Evolutionary conservation across 2,329 filamentous ascomycete species (phyloP).

Genomic region (Colletotrichum lupini): DNA sequence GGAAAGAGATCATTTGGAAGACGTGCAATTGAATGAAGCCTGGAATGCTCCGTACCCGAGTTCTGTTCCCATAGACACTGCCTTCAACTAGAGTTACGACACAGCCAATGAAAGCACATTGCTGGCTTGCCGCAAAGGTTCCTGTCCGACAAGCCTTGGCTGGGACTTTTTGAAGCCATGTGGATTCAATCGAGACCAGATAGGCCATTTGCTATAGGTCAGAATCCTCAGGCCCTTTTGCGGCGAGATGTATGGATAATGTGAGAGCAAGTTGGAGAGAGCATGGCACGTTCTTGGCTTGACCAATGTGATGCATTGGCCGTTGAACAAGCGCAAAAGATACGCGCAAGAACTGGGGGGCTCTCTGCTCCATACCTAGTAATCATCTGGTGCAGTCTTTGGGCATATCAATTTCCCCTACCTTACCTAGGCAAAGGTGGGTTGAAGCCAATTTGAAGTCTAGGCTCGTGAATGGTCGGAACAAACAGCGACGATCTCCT

Average conservation of each 20-base stretch:
- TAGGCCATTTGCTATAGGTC: neutral
- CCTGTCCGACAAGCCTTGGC: conserved; percentile 10
- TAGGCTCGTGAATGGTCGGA: neutral
- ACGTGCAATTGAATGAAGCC: neutral
- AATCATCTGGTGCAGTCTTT: neutral
- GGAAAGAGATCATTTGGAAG: neutral
- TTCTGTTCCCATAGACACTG: neutral
- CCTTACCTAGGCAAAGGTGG: neutral
- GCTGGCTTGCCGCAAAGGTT: conserved; percentile 9
- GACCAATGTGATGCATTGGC: neutral
- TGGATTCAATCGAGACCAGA: neutral
- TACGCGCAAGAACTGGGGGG: neutral
- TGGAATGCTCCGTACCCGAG: too few relatives aligned
- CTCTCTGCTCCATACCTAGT: neutral
- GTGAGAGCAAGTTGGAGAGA: neutral
- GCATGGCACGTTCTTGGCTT: neutral
- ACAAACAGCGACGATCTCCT: neutral
- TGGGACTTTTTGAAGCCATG: conserved; percentile 13
- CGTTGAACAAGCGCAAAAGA: neutral
- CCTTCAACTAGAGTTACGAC: neutral
- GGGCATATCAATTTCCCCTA: neutral
- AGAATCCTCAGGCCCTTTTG: neutral
- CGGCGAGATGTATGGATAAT: neutral
- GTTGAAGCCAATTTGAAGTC: neutral
- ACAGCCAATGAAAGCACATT: neutral